Conservation (phyloP, 164 flowering plant species). For the Aristolochia californica region DNA sequence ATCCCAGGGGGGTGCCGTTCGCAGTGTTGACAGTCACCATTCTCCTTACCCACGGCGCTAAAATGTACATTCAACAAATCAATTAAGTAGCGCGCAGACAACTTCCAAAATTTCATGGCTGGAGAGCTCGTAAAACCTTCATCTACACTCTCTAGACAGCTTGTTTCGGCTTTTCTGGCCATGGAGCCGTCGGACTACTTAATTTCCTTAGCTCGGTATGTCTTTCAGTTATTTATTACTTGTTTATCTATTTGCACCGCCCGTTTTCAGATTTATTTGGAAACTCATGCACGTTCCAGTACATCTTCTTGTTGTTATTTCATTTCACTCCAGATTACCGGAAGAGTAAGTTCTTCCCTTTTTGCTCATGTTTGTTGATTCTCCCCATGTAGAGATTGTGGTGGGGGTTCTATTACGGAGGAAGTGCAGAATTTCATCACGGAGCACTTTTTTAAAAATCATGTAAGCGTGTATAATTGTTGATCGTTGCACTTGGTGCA, state of each 20-base stretch:
- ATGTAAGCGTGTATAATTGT: conserved; percentile 25
- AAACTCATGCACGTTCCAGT: not conserved
- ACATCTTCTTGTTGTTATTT: not conserved
- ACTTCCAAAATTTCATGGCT: not conserved
- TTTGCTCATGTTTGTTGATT: not conserved
- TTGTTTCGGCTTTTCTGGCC: conserved; percentile 73
- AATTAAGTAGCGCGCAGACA: no score
- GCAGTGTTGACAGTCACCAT: not conserved
- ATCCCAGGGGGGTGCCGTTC: not conserved
- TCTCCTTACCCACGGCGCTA: not conserved
- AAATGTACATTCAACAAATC: no score
- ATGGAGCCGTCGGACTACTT: conserved; percentile 68
- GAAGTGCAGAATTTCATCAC: conserved; percentile 59
- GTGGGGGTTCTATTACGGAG: conserved; percentile 56
- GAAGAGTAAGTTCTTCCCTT: not conserved
- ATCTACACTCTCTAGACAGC: conserved; percentile 15
- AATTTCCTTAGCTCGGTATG: conserved; percentile 47
- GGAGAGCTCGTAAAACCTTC: conserved; percentile 17
- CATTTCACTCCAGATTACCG: not conserved
- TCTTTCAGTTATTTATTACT: not conserved
- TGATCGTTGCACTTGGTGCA: not conserved
- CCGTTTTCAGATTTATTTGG: not conserved
- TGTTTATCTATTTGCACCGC: not conserved
- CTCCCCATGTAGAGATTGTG: conserved; percentile 36
- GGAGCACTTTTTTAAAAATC: conserved; percentile 39